Evolutionary conservation across 2,329 filamentous ascomycete species (phyloP).

Genomic region (Aotearoamyces nothofagi): DNA sequence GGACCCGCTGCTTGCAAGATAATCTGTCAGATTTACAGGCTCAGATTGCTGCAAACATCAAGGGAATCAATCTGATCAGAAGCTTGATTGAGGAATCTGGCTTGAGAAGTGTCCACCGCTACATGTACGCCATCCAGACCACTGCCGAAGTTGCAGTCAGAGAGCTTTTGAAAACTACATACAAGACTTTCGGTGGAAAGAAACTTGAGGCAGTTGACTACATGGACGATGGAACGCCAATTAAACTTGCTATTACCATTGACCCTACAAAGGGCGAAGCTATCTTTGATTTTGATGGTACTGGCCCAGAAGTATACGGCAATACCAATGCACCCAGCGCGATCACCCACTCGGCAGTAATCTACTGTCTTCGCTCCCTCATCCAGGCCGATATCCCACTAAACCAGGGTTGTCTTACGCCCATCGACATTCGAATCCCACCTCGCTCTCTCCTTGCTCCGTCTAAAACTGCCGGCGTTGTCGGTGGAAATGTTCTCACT

Average conservation of each 20-base stretch:
- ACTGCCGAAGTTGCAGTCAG: constrained; percentile 64
- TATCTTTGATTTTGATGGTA: constrained; percentile 60
- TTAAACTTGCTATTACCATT: constrained; percentile 56
- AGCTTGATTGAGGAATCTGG: constrained; percentile 61
- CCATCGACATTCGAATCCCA: constrained; percentile 61
- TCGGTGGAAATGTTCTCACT: constrained; percentile 72
- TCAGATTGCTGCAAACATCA: constrained; percentile 71
- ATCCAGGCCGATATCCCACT: constrained; percentile 72
- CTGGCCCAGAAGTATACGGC: constrained; percentile 61
- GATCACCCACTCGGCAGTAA: constrained; percentile 71
- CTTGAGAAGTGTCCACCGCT: constrained; percentile 61
- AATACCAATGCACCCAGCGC: constrained; percentile 74
- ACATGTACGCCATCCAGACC: constrained; percentile 67
- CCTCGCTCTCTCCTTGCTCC: constrained; percentile 60
- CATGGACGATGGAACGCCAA: constrained; percentile 76
- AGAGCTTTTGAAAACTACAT: constrained; percentile 51
- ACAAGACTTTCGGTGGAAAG: constrained; percentile 45
- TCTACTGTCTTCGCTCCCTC: constrained; percentile 70
- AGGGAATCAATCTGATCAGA: constrained; percentile 62
- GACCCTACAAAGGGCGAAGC: constrained; percentile 56
- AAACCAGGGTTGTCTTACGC: constrained; percentile 71
- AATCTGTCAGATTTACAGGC: constrained; percentile 77
- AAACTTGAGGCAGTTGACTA: constrained; percentile 57
- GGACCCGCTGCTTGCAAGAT: constrained; percentile 61
- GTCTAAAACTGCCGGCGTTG: constrained; percentile 62